Evolutionary conservation across 805 yeast species (phyloP), one percentile per base, ranked within the genome.

Genomic region (Candida orba): DNA sequence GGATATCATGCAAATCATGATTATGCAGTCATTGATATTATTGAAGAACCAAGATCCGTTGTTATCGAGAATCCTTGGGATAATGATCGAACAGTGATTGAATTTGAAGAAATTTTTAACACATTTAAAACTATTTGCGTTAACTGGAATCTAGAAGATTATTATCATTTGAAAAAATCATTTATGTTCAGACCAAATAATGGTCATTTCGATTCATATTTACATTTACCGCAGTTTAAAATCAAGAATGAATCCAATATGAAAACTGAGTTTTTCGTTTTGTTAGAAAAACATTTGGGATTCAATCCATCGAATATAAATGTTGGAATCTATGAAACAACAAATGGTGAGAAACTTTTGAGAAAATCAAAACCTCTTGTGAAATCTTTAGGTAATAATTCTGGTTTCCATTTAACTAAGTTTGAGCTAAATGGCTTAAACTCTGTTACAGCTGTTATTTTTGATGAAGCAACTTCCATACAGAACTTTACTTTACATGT

Each of bases 1-100:
- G 47, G 39, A 2, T 61, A 84, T 27, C 65, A 75, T 1, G 63
- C 80, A 4, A 67, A 73, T 32, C 96, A 88, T 60, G 96, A 88
- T 59, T 88, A 86, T 56, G 70, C 84, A 0, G 64, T 87, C 0
- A 45, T 71, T 3, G 73, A 64, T n/a, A 42, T 78, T 29, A 46
- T 53, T 23, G 49, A 50, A 10, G 49, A 41, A 2, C 36, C 40
- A 5, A 43, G 48, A 13, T 32, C 49, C 3, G 44, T 73, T 2
- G 48, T 52, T 0, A 43, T 77, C 6, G 66, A 65, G 40, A 78
- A 79, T 51, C 82, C 84, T 0, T 73, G 73, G 75, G 34, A 39
- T 27, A 37, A 48, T 29, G 48, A 39, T 27, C 34, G 43, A 7
- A 20, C 37, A 4, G 13, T 43, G 2, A 25, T 55, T 20, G 55